Percentiles rank a stretch among this genome's conserved stretches.
Conservation (phyloP, 2,329 filamentous ascomycete genomes). For the Colletotrichum theobromicola region DNA sequence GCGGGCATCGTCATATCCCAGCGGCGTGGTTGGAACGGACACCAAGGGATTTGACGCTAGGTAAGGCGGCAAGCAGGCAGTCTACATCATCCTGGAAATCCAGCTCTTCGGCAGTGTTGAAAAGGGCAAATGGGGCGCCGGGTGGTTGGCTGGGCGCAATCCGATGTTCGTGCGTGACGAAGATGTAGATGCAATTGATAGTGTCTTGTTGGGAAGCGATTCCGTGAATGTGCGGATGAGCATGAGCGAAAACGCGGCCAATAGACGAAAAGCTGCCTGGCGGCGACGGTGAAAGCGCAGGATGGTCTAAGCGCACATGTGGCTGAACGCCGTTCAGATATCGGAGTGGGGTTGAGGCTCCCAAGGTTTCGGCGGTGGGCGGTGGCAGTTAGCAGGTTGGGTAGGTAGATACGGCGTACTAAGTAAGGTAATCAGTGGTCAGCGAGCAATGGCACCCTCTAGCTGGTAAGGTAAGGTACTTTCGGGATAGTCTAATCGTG, state of each 20-base stretch:
- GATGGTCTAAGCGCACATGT: conserved; percentile 4
- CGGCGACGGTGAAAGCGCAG: neutral
- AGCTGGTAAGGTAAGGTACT: neutral
- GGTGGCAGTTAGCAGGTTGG: neutral
- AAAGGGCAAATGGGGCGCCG: neutral
- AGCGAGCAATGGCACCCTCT: no score
- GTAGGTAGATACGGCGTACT: neutral
- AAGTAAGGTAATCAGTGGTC: no score
- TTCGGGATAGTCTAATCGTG: neutral
- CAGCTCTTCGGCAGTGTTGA: neutral
- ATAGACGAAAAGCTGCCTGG: neutral
- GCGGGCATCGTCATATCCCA: neutral
- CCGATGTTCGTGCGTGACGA: neutral
- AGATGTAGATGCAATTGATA: neutral
- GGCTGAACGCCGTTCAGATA: neutral
- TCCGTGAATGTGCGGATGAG: neutral
- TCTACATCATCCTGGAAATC: neutral
- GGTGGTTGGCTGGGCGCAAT: neutral
- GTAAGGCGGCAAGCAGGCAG: neutral
- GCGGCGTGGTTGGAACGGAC: neutral
- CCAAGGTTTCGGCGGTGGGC: neutral
- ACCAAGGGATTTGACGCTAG: neutral
- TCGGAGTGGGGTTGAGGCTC: neutral
- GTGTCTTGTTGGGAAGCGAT: neutral
- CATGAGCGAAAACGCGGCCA: neutral